Evolutionary conservation across 108 stramenopile species (phyloP).

Genomic region (Nitzschia putrida): DNA sequence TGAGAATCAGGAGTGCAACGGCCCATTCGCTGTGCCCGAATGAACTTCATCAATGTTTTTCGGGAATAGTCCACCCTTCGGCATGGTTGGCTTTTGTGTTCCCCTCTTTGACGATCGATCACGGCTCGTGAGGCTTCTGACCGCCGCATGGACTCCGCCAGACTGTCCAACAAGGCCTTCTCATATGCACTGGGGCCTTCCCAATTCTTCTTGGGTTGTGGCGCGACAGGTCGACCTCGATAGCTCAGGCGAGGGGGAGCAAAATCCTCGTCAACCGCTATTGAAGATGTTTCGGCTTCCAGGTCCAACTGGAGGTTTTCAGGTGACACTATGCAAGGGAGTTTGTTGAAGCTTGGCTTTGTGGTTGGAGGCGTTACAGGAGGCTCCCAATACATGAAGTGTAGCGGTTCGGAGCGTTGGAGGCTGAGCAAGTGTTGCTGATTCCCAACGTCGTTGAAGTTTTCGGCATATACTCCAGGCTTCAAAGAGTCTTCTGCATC

Average conservation of each 20-base stretch:
- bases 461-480: slow-evolving; percentile 16
- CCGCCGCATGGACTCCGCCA: slow-evolving; percentile 11
- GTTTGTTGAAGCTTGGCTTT: slow-evolving; percentile 5
- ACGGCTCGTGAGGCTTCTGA: slow-evolving; percentile 8
- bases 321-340: slow-evolving; percentile 11
- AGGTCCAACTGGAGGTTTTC: neutral
- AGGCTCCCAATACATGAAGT: neutral
- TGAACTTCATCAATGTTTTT: too few relatives aligned
- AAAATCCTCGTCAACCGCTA: slow-evolving; percentile 8
- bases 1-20: too few relatives aligned
- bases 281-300: neutral
- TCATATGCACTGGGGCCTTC: slow-evolving; percentile 2
- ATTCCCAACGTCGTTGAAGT: neutral
- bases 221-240: neutral
- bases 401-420: neutral
- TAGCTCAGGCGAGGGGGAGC: neutral
- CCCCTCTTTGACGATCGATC: neutral
- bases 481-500: slow-evolving; percentile 21
- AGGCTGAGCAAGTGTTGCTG: neutral
- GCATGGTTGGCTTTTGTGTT: too few relatives aligned
- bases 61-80: too few relatives aligned
- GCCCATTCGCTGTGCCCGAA: too few relatives aligned
- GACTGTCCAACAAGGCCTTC: slow-evolving; percentile 2
- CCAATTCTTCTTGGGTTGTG: neutral
- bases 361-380: slow-evolving; percentile 14